Percentiles rank a stretch among this genome's conserved stretches.
These are phyloP conservation scores for Hymenochaete sp. DNA, from an alignment of 1,284 basidiomycete species.

Conservation along the genomic window DNA sequence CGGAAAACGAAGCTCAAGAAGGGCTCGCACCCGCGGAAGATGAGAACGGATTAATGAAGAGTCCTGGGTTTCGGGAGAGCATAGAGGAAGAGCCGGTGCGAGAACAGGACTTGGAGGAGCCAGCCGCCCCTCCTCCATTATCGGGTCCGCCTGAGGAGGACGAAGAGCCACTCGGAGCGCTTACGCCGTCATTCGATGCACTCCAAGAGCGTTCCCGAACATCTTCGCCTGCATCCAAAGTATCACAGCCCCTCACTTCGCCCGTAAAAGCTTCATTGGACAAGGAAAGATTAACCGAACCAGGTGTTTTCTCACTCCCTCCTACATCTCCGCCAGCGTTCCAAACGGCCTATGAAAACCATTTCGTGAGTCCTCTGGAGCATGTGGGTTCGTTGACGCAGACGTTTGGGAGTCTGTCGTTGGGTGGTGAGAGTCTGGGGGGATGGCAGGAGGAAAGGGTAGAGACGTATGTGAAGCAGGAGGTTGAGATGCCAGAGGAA, in stretches of 20 bases:
- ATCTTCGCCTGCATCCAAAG: not conserved
- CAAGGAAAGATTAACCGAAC: not conserved
- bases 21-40: too few relatives aligned
- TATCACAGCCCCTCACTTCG: too few relatives aligned
- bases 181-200: too few relatives aligned
- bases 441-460: conserved; percentile 41
- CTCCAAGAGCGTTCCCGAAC: too few relatives aligned
- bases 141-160: too few relatives aligned
- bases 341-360: conserved; percentile 20
- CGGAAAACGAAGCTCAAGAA: too few relatives aligned
- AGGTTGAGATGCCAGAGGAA: too few relatives aligned
- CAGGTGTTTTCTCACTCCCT: not conserved
- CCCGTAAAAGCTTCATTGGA: too few relatives aligned
- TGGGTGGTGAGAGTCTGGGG: conserved; percentile 51
- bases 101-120: not conserved
- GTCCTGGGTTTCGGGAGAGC: conserved; percentile 14
- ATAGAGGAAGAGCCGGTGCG: conserved; percentile 8
- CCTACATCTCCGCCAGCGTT: conserved; percentile 18
- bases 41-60: too few relatives aligned
- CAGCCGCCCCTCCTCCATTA: too few relatives aligned
- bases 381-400: conserved; percentile 33
- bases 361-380: conserved; percentile 48
- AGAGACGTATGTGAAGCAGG: not conserved
- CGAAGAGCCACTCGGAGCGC: too few relatives aligned
- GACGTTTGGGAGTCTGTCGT: conserved; percentile 49